Percentiles rank a stretch among this genome's conserved stretches.
These are phyloP conservation scores for Betula pendula DNA, from an alignment of 306 rosid genomes.

Conservation along the genomic window DNA sequence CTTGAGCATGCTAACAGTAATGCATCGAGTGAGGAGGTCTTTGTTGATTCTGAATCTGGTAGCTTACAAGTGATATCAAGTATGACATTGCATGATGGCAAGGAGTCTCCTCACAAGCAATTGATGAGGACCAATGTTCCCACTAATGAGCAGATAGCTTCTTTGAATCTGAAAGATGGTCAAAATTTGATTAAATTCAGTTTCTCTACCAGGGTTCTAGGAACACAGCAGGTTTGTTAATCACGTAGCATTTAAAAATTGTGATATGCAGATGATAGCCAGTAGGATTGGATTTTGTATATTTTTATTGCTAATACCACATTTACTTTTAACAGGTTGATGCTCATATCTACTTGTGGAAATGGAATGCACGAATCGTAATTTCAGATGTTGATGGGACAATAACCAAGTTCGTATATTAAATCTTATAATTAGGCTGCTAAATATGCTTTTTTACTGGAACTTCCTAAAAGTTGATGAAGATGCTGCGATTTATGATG, in stretches of 20 bases:
- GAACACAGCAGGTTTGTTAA: slow-evolving; percentile 78
- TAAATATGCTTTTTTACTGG: slow-evolving; percentile 10
- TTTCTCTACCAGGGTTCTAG: slow-evolving; percentile 89
- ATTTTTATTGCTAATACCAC: slow-evolving; percentile 30
- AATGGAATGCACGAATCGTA: slow-evolving; percentile 92
- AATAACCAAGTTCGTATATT: slow-evolving; percentile 80
- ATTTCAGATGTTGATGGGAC: slow-evolving; percentile 99
- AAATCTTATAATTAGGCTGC: slow-evolving; percentile 24
- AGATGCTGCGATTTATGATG: slow-evolving; percentile 15
- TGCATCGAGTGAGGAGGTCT: slow-evolving; percentile 72
- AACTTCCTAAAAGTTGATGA: slow-evolving; percentile 26
- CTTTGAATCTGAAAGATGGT: slow-evolving; percentile 93
- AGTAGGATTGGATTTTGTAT: slow-evolving; percentile 13
- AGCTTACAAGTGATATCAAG: slow-evolving; percentile 43
- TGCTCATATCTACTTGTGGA: slow-evolving; percentile 97
- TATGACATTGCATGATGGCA: slow-evolving; percentile 33
- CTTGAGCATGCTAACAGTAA: slow-evolving; percentile 64
- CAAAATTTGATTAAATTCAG: slow-evolving; percentile 89
- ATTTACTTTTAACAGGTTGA: slow-evolving; percentile 66
- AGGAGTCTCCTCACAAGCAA: slow-evolving; percentile 63
- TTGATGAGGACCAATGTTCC: slow-evolving; percentile 89
- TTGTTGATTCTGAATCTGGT: slow-evolving; percentile 83
- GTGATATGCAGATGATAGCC: slow-evolving; percentile 5
- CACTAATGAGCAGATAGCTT: slow-evolving; percentile 89
- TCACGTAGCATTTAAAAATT: slow-evolving; percentile 27